These are phyloP conservation scores for Colletotrichum theobromicola DNA, from an alignment of 2,329 filamentous ascomycete species.

Conservation along the genomic window DNA sequence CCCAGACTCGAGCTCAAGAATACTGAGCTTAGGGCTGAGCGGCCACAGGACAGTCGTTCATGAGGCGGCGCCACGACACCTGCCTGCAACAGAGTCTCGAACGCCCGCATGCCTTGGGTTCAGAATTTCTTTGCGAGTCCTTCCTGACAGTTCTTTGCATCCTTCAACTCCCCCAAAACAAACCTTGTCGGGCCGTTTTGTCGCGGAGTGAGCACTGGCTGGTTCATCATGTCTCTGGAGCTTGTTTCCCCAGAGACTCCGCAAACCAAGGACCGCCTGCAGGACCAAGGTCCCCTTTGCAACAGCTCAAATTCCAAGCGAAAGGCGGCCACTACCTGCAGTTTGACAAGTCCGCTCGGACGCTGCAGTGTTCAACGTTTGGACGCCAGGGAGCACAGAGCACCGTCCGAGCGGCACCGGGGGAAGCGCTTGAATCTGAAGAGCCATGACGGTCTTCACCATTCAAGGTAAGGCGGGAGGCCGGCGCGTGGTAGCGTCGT, in stretches of 20 bases:
- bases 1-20: not conserved
- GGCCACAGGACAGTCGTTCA: not conserved
- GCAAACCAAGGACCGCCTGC: not conserved
- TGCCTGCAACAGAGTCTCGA: not conserved
- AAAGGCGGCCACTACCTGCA: not conserved
- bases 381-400: not conserved
- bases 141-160: not conserved
- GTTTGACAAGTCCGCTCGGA: conserved; percentile 17
- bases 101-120: not conserved
- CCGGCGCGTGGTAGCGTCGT: not conserved
- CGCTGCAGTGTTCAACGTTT: conserved; percentile 6
- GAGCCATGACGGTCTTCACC: not conserved
- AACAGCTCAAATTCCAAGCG: not conserved
- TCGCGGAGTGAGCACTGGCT: not conserved
- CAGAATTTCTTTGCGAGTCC: not conserved
- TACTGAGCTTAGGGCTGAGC: not conserved
- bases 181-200: not conserved
- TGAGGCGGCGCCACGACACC: not conserved
- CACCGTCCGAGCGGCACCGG: conserved; percentile 1
- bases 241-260: not conserved
- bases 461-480: not conserved
- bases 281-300: not conserved
- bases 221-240: not conserved
- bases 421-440: not conserved
- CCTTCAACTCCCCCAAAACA: not conserved